Conservation (phyloP, 2,329 filamentous ascomycete genomes). For the Didymella exigua region DNA sequence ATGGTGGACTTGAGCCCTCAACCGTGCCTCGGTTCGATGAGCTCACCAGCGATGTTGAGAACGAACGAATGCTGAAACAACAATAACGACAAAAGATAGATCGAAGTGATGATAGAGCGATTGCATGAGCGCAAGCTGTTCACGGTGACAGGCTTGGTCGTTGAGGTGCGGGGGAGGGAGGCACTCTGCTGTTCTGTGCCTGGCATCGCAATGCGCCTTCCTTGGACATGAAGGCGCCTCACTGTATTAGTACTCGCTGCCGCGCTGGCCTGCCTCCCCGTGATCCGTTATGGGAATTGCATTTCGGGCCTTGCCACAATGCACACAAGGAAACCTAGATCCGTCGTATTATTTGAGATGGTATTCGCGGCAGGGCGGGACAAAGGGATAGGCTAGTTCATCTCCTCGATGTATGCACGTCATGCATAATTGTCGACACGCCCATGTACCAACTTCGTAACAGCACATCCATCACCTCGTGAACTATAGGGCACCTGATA, state of each 20-base stretch:
- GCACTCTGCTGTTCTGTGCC: conserved; percentile 4
- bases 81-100: not conserved
- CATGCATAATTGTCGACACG: conserved; percentile 8
- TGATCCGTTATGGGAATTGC: conserved; percentile 10
- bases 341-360: conserved; percentile 17
- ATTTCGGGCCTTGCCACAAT: conserved; percentile 16
- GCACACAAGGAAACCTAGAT: conserved; percentile 15
- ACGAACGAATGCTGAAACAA: conserved; percentile 3
- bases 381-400: conserved; percentile 13
- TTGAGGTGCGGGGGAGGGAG: conserved; percentile 6
- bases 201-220: conserved; percentile 6
- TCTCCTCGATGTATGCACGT: conserved; percentile 5
- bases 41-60: conserved; percentile 5
- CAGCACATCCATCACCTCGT: not conserved
- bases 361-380: conserved; percentile 6
- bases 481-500: not conserved
- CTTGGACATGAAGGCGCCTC: conserved; percentile 12
- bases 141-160: not conserved
- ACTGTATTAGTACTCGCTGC: conserved; percentile 9
- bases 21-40: conserved; percentile 5
- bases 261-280: conserved; percentile 11
- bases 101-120: conserved; percentile 3
- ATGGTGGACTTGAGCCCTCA: conserved; percentile 14
- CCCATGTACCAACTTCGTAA: not conserved
- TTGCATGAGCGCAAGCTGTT: conserved; percentile 14